Conservation (phyloP, 768 basidiomycete species). For the Dentipellis fragilis region DNA sequence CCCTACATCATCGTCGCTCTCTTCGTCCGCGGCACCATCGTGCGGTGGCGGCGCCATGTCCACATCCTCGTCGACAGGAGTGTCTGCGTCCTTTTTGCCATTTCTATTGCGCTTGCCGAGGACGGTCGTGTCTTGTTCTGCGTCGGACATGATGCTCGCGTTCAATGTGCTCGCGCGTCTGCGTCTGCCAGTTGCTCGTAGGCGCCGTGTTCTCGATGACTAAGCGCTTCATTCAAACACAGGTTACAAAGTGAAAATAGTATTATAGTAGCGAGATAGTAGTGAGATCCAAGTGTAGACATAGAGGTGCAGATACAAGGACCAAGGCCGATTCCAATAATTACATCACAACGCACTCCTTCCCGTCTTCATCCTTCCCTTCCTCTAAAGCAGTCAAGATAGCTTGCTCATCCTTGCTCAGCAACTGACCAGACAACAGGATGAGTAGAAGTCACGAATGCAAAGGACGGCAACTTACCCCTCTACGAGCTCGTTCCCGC, state of each 20-base stretch:
- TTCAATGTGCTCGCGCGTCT: no score
- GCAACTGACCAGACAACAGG: neutral
- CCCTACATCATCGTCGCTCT: constrained; percentile 74
- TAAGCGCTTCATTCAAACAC: no score
- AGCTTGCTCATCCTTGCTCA: neutral
- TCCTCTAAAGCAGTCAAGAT: neutral
- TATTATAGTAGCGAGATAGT: no score
- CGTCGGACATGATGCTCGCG: constrained; percentile 17
- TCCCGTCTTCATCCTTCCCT: constrained; percentile 14
- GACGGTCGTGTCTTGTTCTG: constrained; percentile 40
- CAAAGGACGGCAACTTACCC: constrained; percentile 34
- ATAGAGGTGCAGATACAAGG: no score
- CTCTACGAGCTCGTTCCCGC: constrained; percentile 66
- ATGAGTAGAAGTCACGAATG: neutral
- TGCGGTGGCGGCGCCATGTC: constrained; percentile 19
- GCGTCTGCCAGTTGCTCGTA: no score
- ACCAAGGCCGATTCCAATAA: neutral
- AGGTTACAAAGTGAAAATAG: no score
- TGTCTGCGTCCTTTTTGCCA: constrained; percentile 16
- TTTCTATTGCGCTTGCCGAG: constrained; percentile 57
- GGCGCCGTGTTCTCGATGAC: no score
- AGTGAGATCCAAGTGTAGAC: no score
- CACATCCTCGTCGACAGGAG: constrained; percentile 15
- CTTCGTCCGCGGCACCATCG: constrained; percentile 25
- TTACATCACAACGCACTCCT: constrained; percentile 52